phyloP scores from a whole-genome alignment of 768 basidiomycete species.

The Tylopilus plumbeoviolaceoides region DNA sequence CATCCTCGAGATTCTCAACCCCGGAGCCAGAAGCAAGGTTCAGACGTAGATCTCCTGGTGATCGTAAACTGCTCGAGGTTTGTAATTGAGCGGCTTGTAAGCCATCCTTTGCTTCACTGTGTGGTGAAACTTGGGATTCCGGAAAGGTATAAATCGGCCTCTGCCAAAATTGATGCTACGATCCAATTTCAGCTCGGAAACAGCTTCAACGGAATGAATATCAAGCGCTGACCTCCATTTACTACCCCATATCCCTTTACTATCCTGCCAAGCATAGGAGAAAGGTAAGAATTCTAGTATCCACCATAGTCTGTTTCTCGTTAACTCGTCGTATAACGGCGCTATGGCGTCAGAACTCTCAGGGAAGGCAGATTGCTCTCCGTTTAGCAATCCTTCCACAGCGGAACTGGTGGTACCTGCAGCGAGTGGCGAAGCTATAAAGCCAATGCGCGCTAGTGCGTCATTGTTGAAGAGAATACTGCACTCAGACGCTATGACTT shows the following conservation, averaged over 20 bases:
- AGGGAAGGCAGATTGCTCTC: not conserved
- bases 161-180: constrained; percentile 46
- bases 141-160: constrained; percentile 47
- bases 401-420: not conserved
- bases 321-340: constrained; percentile 52
- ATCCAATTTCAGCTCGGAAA: not conserved
- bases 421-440: constrained; percentile 12
- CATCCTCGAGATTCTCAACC: not conserved
- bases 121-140: constrained; percentile 54
- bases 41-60: constrained; percentile 43
- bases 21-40: not conserved
- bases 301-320: constrained; percentile 54
- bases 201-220: not conserved
- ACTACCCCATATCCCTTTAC: constrained; percentile 48
- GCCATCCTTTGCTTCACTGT: constrained; percentile 60
- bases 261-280: constrained; percentile 53
- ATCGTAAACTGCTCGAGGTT: constrained; percentile 52
- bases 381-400: not conserved
- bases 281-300: constrained; percentile 64
- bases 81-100: constrained; percentile 46
- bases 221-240: constrained; percentile 46
- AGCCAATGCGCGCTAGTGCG: constrained; percentile 43
- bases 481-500: constrained; percentile 53
- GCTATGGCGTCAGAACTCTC: constrained; percentile 36
- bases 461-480: constrained; percentile 53